Evolutionary conservation across 805 yeast genomes (phyloP).

Genomic region (Kuraishia cidri): DNA sequence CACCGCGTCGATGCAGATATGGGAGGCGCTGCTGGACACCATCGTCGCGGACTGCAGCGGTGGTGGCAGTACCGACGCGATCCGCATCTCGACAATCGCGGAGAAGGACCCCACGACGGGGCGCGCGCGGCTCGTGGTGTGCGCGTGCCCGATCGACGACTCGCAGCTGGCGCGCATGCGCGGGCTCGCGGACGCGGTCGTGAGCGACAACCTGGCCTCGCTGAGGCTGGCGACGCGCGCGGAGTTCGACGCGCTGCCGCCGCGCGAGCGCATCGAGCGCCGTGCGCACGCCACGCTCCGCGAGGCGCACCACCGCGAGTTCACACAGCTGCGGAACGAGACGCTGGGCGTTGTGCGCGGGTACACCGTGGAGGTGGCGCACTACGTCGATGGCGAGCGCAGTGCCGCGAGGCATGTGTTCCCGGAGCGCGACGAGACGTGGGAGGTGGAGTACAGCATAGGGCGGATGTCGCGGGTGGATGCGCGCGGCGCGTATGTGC

Average conservation of each 20-base stretch:
- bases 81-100: neutral
- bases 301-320: no score
- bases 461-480: constrained; percentile 7
- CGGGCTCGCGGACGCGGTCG: neutral
- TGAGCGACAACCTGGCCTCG: neutral
- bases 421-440: constrained; percentile 12
- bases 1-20: constrained; percentile 43
- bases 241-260: neutral
- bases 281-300: neutral
- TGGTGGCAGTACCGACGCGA: no score
- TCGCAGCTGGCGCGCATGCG: neutral
- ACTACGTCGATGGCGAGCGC: constrained; percentile 23
- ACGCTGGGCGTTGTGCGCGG: constrained; percentile 19
- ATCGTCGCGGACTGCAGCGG: no score
- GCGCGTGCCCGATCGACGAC: neutral
- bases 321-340: constrained; percentile 7
- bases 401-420: constrained; percentile 14
- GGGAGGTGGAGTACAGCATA: constrained; percentile 19
- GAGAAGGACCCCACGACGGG: neutral
- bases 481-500: constrained; percentile 4
- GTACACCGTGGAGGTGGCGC: constrained; percentile 24
- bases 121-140: neutral
- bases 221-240: constrained; percentile 4
- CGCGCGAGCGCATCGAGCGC: neutral
- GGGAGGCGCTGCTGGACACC: constrained; percentile 33